A percentile compares a stretch with the other conserved stretches of the same genome.
Evolutionary conservation across 768 basidiomycete genomes (phyloP).

Genomic region (Neoboletus subvelutipes): DNA sequence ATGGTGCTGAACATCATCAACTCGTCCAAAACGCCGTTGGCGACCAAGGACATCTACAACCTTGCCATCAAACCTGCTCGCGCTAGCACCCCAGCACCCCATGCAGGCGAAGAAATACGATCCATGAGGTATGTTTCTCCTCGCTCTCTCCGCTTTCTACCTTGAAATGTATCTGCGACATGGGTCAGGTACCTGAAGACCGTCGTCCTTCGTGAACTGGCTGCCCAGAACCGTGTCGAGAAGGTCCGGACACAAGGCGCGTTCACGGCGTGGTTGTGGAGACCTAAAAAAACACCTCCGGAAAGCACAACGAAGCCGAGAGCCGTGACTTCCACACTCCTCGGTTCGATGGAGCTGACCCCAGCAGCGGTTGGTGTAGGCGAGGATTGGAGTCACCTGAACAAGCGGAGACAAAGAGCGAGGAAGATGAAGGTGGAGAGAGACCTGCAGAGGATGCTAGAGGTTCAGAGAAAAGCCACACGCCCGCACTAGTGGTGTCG

Average conservation of each 20-base stretch:
- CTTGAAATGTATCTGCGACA: not conserved
- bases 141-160: not conserved
- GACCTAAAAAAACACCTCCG: constrained; percentile 1
- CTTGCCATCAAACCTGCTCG: constrained; percentile 17
- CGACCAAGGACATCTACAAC: constrained; percentile 29
- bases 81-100: constrained; percentile 33
- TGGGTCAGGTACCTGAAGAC: constrained; percentile 53
- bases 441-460: constrained; percentile 42
- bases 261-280: constrained; percentile 46
- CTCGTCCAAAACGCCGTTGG: constrained; percentile 22
- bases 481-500: not conserved
- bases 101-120: constrained; percentile 48
- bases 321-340: not conserved
- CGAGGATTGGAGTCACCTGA: constrained; percentile 56
- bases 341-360: constrained; percentile 10
- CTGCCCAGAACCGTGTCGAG: constrained; percentile 40
- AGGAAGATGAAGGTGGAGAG: constrained; percentile 45
- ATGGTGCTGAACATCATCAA: constrained; percentile 22
- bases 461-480: constrained; percentile 23
- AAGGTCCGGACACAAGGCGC: constrained; percentile 38
- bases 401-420: constrained; percentile 48
- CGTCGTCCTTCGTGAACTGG: constrained; percentile 48
- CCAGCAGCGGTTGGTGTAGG: constrained; percentile 33
- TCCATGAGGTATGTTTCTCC: constrained; percentile 47
- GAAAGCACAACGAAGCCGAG: constrained; percentile 1